Evolutionary conservation across 208 protist genomes (phyloP).

Genomic region (Trypanosoma scelopori): DNA sequence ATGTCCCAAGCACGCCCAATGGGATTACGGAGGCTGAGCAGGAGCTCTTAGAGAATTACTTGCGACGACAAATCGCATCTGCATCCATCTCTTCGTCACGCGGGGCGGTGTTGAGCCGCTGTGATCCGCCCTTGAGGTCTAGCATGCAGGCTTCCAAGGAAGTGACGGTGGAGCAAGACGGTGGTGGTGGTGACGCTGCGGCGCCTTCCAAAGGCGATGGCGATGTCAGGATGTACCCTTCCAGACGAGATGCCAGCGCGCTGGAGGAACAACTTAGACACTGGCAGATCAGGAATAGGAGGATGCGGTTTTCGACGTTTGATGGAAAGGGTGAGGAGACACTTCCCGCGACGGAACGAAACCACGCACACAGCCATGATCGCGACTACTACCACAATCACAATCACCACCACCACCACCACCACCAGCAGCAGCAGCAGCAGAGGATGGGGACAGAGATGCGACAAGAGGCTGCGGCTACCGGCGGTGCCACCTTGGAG

Average conservation of each 20-base stretch:
- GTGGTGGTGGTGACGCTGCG: too few species aligned
- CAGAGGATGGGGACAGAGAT: neutral
- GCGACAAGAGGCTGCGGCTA: neutral
- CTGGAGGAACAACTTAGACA: constrained; percentile 16
- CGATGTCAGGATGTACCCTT: neutral
- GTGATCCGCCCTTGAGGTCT: neutral
- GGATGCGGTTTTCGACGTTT: constrained; percentile 19
- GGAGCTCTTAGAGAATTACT: constrained; percentile 9
- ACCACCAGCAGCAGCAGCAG: neutral
- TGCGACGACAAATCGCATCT: constrained; percentile 6
- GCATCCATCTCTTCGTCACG: neutral
- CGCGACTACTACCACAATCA: neutral
- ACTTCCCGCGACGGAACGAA: neutral
- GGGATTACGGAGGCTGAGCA: constrained; percentile 5
- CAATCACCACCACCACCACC: neutral
- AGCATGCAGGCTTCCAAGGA: too few species aligned
- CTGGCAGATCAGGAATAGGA: constrained; percentile 15
- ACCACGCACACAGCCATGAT: too few species aligned
- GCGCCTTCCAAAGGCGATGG: too few species aligned
- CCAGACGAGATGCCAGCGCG: neutral
- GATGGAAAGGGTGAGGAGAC: neutral
- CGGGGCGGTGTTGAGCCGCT: neutral
- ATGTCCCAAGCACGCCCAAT: neutral
- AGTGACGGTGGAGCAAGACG: too few species aligned
- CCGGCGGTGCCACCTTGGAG: neutral